These are phyloP conservation scores for Hanseniaspora mollemarum DNA, from an alignment of 805 yeast species.

Conservation along the genomic window DNA sequence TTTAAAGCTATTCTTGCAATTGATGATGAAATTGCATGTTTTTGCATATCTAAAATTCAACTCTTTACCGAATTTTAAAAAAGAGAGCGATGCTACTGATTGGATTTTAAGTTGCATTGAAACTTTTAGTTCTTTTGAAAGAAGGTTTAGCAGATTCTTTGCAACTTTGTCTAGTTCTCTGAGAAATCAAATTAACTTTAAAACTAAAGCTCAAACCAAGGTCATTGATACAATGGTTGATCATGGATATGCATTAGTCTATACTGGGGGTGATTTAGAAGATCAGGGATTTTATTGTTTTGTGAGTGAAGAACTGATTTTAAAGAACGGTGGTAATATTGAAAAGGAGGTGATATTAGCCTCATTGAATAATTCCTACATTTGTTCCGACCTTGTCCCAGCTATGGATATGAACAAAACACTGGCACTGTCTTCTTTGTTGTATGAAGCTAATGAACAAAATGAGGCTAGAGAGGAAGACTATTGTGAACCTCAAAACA, in stretches of 20 bases:
- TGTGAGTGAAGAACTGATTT: slow-evolving; percentile 44
- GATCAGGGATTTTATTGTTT: slow-evolving; percentile 61
- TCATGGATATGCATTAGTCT: slow-evolving; percentile 63
- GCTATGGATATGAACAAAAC: slow-evolving; percentile 25
- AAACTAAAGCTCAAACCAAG: slow-evolving; percentile 39
- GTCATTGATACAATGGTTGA: slow-evolving; percentile 50
- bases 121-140: slow-evolving; percentile 60
- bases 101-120: slow-evolving; percentile 63
- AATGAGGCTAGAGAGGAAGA: neutral
- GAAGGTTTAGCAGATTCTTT: slow-evolving; percentile 72
- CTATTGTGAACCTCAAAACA: slow-evolving; percentile 1
- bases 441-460: slow-evolving; percentile 11
- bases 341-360: slow-evolving; percentile 35
- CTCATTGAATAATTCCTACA: slow-evolving; percentile 37
- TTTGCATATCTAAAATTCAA: slow-evolving; percentile 63
- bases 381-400: slow-evolving; percentile 41
- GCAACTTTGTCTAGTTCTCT: slow-evolving; percentile 63
- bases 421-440: slow-evolving; percentile 23
- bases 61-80: slow-evolving; percentile 42
- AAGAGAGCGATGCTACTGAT: slow-evolving; percentile 37
- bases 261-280: slow-evolving; percentile 56
- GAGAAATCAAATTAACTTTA: slow-evolving; percentile 33
- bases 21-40: slow-evolving; percentile 55
- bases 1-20: slow-evolving; percentile 48
- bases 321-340: slow-evolving; percentile 23